Evolutionary conservation across 2,329 filamentous ascomycete species (phyloP), one percentile per base, ranked within the genome.

Genomic region (Penicillium sp.): DNA sequence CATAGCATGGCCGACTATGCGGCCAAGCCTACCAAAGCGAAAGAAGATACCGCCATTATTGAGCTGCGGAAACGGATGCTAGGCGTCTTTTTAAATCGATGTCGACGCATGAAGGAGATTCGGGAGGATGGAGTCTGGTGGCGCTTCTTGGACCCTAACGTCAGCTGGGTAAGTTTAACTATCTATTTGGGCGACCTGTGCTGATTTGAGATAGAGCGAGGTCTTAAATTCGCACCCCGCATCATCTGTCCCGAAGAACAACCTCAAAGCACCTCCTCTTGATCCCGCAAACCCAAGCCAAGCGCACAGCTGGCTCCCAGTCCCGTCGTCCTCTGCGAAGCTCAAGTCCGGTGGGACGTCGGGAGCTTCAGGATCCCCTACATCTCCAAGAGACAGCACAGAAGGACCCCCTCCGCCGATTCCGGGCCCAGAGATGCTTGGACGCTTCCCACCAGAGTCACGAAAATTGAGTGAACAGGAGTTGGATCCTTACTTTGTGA

Each of bases 1-100:
- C 94, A 99, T 74, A 94, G 92, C 44, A 96, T 99, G 89, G 93
- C 93, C 58, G 94, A 99, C 73, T 99, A 99, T 71, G 94, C 94
- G 15, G 92, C 95, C 26, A 97, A 96, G 67, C 94, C 95, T 1
- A 99, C 94, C 35, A 97, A 93, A 68, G 95, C 95, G 18, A 99
- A 97, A 73, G 93, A 99, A 74, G 95, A 99, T 71, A 88, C 92
- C 55, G 90, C 93, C 57, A 99, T 97, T 44, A 99, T 99, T 61
- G 94, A 99, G 70, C 79, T 97, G 62, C 85, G 94, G 56, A 97
- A 97, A 79, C 89, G 94, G 67, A 99, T 99, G 94, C 75, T 99
- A 51, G 89, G 89, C 4, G 94, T 97, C 0, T 99, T 99, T 67
- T 74, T 99, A 48, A 99, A 99, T 69, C 84, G 94, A 47, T 99